Evolutionary conservation across 768 basidiomycete species (phyloP).

Genomic region (Suillus placidus): DNA sequence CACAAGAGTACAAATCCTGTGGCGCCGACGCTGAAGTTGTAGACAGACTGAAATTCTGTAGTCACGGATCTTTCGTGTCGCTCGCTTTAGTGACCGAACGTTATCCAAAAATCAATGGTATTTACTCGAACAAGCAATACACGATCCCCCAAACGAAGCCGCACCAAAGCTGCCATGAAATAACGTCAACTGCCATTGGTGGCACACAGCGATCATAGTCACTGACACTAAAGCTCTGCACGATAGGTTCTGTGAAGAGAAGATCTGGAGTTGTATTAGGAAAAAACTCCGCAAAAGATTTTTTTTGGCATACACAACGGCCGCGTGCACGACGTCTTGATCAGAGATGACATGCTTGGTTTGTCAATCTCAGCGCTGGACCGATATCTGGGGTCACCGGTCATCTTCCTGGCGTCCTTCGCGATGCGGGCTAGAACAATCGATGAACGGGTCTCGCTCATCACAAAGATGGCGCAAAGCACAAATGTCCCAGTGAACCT

Average conservation of each 20-base stretch:
- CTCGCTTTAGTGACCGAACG: neutral
- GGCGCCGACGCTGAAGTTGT: slow-evolving; percentile 62
- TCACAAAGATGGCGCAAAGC: slow-evolving; percentile 50
- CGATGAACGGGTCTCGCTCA: slow-evolving; percentile 73
- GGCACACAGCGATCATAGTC: neutral
- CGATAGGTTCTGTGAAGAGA: slow-evolving; percentile 59
- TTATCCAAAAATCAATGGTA: neutral
- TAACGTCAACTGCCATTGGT: neutral
- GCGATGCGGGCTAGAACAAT: slow-evolving; percentile 74
- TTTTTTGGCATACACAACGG: slow-evolving; percentile 61
- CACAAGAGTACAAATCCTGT: slow-evolving; percentile 60
- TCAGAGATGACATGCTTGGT: slow-evolving; percentile 52
- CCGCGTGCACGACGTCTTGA: slow-evolving; percentile 69
- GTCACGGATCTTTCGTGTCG: slow-evolving; percentile 47
- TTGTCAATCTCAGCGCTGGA: slow-evolving; percentile 66
- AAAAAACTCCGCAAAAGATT: neutral
- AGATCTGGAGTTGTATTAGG: slow-evolving; percentile 21
- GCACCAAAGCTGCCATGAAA: slow-evolving; percentile 53
- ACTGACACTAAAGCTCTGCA: slow-evolving; percentile 69
- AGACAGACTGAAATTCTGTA: slow-evolving; percentile 55
- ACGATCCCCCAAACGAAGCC: slow-evolving; percentile 77
- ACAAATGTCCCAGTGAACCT: slow-evolving; percentile 58
- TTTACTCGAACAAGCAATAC: slow-evolving; percentile 64
- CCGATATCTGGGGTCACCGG: slow-evolving; percentile 61
- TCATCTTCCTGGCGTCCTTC: slow-evolving; percentile 60